A percentile compares a stretch with the other conserved stretches of the same genome.
Evolutionary conservation across 2,329 filamentous ascomycete species (phyloP).

Genomic region (Chrysoporthe puriensis): DNA sequence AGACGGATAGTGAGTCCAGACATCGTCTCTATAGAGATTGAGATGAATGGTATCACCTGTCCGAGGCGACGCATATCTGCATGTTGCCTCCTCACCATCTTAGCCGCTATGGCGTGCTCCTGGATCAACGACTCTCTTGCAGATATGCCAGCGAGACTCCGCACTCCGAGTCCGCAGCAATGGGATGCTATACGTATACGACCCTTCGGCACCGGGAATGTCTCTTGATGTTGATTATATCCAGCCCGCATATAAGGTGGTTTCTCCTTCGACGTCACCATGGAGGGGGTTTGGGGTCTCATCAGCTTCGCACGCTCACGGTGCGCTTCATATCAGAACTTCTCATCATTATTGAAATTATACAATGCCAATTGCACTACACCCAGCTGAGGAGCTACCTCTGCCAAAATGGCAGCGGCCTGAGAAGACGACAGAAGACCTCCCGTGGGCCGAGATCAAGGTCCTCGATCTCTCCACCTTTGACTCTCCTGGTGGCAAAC

Average conservation of each 20-base stretch:
- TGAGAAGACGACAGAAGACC: conserved; percentile 34
- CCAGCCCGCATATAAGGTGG: background rate
- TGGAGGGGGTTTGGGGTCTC: background rate
- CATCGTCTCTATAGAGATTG: background rate
- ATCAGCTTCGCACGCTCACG: background rate
- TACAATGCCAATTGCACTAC: conserved; percentile 24
- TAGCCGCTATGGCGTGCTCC: conserved; percentile 27
- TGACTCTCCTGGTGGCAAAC: conserved; percentile 53
- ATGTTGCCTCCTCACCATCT: conserved; percentile 25
- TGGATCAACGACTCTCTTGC: background rate
- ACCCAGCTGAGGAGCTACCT: conserved; percentile 23
- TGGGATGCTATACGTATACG: background rate
- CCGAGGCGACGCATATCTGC: background rate
- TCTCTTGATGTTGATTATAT: background rate
- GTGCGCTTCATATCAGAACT: no score
- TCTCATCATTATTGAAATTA: background rate
- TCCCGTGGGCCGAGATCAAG: conserved; percentile 55
- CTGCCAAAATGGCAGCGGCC: conserved; percentile 37
- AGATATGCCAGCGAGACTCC: conserved; percentile 10
- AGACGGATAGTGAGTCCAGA: no score
- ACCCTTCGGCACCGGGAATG: background rate
- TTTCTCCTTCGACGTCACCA: conserved; percentile 11
- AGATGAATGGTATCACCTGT: background rate
- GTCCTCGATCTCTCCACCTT: conserved; percentile 56
- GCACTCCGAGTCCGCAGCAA: background rate